phyloP scores from a whole-genome alignment of 2,329 filamentous ascomycete species.

The Xylaria sp. region DNA sequence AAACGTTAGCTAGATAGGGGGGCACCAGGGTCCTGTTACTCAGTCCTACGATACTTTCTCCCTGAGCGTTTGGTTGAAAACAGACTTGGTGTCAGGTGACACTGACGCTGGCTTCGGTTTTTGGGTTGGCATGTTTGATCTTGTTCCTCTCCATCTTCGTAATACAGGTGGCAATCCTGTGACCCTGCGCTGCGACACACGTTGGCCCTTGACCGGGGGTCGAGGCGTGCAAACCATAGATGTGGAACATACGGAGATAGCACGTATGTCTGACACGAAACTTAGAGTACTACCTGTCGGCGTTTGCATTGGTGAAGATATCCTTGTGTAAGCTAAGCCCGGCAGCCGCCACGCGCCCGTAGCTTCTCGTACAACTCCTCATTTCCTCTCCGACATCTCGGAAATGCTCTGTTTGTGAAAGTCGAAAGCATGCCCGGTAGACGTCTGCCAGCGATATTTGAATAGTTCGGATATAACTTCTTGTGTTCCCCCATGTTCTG shows the following conservation, averaged over 20 bases:
- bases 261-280: constrained; percentile 60
- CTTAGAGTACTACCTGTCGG: constrained; percentile 64
- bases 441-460: constrained; percentile 61
- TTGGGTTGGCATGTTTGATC: constrained; percentile 64
- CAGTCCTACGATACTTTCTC: constrained; percentile 58
- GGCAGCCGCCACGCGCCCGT: constrained; percentile 65
- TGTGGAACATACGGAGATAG: constrained; percentile 63
- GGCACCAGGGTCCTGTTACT: constrained; percentile 61
- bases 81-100: too few relatives aligned
- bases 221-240: constrained; percentile 68
- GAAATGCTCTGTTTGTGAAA: constrained; percentile 65
- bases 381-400: constrained; percentile 65
- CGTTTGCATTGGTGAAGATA: constrained; percentile 56
- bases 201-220: constrained; percentile 66
- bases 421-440: constrained; percentile 70
- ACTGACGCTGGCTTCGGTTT: constrained; percentile 52
- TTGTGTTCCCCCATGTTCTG: constrained; percentile 62
- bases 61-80: constrained; percentile 55
- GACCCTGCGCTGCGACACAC: constrained; percentile 65
- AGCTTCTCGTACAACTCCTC: constrained; percentile 60
- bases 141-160: constrained; percentile 58
- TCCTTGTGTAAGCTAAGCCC: constrained; percentile 67
- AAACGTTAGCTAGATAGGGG: constrained; percentile 62
- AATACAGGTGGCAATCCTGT: constrained; percentile 65
- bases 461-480: constrained; percentile 62